A percentile compares a stretch with the other conserved stretches of the same genome.
These are phyloP conservation scores for Apostasia ramifera DNA, from an alignment of 106 monocot species.

Conservation along the genomic window DNA sequence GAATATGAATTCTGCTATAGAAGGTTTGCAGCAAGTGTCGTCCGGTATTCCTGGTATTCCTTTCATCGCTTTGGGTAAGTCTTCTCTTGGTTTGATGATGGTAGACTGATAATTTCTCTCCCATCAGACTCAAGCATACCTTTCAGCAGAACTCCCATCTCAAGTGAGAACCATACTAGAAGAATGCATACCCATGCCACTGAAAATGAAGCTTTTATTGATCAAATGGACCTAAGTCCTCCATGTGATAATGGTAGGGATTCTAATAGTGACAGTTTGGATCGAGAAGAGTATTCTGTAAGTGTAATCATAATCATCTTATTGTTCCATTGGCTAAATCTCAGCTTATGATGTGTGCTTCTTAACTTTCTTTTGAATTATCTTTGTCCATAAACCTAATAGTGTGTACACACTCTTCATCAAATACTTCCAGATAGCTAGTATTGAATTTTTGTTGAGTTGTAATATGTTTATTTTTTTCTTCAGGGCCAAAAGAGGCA, in stretches of 20 bases:
- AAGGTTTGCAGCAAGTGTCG: conserved; percentile 21
- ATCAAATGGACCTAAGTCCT: background rate
- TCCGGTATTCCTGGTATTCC: conserved; percentile 28
- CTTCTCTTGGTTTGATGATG: background rate
- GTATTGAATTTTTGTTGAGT: no score
- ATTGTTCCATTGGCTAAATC: background rate
- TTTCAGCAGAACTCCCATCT: conserved; percentile 7
- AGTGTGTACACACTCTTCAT: background rate
- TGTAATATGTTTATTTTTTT: background rate
- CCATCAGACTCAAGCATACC: background rate
- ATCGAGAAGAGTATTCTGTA: conserved; percentile 8
- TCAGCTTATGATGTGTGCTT: background rate
- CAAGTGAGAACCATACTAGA: conserved; percentile 4
- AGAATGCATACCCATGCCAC: background rate
- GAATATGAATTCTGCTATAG: conserved; percentile 54
- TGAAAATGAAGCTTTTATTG: conserved; percentile 8
- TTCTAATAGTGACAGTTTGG: conserved; percentile 12
- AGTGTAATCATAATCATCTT: background rate
- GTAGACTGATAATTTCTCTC: background rate
- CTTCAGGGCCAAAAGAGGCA: conserved; percentile 1
- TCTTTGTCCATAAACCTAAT: background rate
- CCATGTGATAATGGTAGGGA: conserved; percentile 13
- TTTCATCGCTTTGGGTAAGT: background rate
- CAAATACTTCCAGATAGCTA: background rate
- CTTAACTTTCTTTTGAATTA: background rate